Conservation (phyloP, 2,329 filamentous ascomycete species). For the Aspergillus flavus region DNA sequence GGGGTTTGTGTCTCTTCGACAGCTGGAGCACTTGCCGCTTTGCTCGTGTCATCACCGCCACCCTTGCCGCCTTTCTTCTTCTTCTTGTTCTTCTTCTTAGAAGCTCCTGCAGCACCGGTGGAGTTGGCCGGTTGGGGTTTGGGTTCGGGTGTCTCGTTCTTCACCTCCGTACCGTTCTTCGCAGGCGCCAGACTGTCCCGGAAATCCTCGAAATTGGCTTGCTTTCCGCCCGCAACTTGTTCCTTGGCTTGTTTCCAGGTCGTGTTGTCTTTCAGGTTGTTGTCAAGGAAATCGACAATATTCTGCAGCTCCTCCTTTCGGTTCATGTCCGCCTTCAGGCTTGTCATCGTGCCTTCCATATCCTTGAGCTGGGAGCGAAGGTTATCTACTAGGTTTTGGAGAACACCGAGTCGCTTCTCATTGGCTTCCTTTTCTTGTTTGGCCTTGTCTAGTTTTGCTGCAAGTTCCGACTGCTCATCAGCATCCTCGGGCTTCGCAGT, state of each 20-base stretch:
- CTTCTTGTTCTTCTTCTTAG: slow-evolving; percentile 80
- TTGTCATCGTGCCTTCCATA: slow-evolving; percentile 53
- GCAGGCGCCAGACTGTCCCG: slow-evolving; percentile 33
- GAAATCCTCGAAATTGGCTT: slow-evolving; percentile 39
- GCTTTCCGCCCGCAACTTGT: slow-evolving; percentile 33
- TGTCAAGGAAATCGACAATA: slow-evolving; percentile 46
- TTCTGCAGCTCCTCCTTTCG: slow-evolving; percentile 40
- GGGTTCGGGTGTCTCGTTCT: slow-evolving; percentile 24
- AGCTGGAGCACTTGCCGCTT: slow-evolving; percentile 22
- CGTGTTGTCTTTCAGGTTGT: slow-evolving; percentile 35
- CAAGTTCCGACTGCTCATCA: slow-evolving; percentile 28
- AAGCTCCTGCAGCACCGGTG: slow-evolving; percentile 33
- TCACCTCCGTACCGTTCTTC: slow-evolving; percentile 25
- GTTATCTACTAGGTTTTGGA: slow-evolving; percentile 59
- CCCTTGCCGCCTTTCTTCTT: slow-evolving; percentile 74
- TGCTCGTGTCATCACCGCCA: slow-evolving; percentile 40
- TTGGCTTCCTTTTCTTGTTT: slow-evolving; percentile 41
- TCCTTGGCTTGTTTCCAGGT: slow-evolving; percentile 41
- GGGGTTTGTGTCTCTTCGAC: slow-evolving; percentile 22
- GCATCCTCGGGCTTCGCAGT: slow-evolving; percentile 24
- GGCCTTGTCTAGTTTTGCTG: slow-evolving; percentile 36
- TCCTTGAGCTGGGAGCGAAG: slow-evolving; percentile 57
- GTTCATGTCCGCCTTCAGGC: slow-evolving; percentile 46
- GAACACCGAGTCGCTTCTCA: slow-evolving; percentile 57
- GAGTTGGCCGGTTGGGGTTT: slow-evolving; percentile 23